These are phyloP conservation scores for Aspergillus hancockii DNA, from an alignment of 495 filamentous ascomycete species.

Conservation along the genomic window DNA sequence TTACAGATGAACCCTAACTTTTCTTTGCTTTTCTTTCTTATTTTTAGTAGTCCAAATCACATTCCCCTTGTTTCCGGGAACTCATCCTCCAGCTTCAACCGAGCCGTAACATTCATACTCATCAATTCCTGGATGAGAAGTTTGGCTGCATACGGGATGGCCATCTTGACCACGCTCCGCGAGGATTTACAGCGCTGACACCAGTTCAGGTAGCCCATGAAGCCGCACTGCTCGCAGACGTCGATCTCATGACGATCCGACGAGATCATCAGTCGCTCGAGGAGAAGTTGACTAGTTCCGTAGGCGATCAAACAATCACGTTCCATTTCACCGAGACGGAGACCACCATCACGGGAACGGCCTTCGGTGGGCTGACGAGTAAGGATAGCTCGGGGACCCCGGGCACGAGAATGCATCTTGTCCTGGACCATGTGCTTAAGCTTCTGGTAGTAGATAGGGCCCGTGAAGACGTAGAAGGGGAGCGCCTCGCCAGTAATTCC, in stretches of 20 bases:
- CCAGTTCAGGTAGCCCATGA: constrained; percentile 93
- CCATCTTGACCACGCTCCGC: constrained; percentile 80
- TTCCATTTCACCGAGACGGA: constrained; percentile 98
- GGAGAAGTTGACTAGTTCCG: constrained; percentile 84
- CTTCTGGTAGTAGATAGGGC: constrained; percentile 99
- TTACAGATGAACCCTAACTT: constrained; percentile 5
- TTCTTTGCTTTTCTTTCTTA: constrained; percentile 14
- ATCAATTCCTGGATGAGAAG: constrained; percentile 92
- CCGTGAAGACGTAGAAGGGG: constrained; percentile 96
- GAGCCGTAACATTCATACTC: constrained; percentile 94
- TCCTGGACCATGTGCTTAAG: constrained; percentile 99
- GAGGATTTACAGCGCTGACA: constrained; percentile 88
- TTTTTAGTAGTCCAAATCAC: too few relatives aligned
- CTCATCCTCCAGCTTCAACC: constrained; percentile 84
- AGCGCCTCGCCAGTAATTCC: constrained; percentile 94
- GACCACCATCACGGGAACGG: constrained; percentile 85
- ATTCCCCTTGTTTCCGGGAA: constrained; percentile 64
- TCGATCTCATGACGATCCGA: constrained; percentile 89
- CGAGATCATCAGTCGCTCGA: constrained; percentile 92
- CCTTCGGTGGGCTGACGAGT: constrained; percentile 97
- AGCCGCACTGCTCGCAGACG: constrained; percentile 86
- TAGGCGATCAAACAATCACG: constrained; percentile 97
- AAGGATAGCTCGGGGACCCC: constrained; percentile 85
- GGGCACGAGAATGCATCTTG: constrained; percentile 96
- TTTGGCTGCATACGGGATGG: constrained; percentile 98